A percentile compares a stretch with the other conserved stretches of the same genome.
Evolutionary conservation across 164 flowering plant genomes (phyloP).

Genomic region (grape (Vitis vinifera)): ASM3070453v1 NC_081808.1:1384501-1385000

Average conservation of each 20-base stretch:
- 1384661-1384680: too few relatives aligned
- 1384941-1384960: constrained; percentile 78
- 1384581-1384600: too few relatives aligned
- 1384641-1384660: too few relatives aligned
- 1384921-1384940: constrained; percentile 78
- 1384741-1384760: not conserved
- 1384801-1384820: not conserved
- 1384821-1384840: not conserved
- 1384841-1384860: not conserved
- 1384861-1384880: not conserved
- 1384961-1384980: constrained; percentile 81
- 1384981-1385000: constrained; percentile 94
- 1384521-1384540: too few relatives aligned
- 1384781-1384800: not conserved
- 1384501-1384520: too few relatives aligned
- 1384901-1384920: constrained; percentile 56
- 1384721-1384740: not conserved
- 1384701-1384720: not conserved
- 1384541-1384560: too few relatives aligned
- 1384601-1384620: too few relatives aligned
- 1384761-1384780: not conserved
- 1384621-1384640: too few relatives aligned
- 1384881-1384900: constrained; percentile 62
- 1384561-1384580: too few relatives aligned
- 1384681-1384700: too few relatives aligned